A percentile compares a stretch with the other conserved stretches of the same genome.
Evolutionary conservation across 2,329 filamentous ascomycete genomes (phyloP).

Genomic region (Thermochaetoides dissita): DNA sequence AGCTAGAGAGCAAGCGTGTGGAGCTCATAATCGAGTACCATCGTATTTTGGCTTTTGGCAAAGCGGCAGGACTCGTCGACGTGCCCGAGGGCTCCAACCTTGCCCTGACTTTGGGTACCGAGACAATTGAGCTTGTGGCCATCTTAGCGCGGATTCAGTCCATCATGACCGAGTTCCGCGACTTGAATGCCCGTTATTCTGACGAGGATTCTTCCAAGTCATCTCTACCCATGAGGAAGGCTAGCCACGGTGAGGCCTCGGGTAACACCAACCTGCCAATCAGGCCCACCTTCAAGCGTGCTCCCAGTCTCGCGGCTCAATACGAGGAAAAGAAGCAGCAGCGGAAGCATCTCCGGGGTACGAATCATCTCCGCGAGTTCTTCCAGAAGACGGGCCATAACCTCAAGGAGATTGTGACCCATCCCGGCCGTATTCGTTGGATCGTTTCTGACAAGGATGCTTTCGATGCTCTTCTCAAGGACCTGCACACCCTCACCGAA

Average conservation of each 20-base stretch:
- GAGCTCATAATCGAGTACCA: slow-evolving; percentile 18
- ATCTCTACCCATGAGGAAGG: not conserved
- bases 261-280: slow-evolving; percentile 5
- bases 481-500: slow-evolving; percentile 15
- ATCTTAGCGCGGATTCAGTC: slow-evolving; percentile 15
- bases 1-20: slow-evolving; percentile 15
- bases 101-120: slow-evolving; percentile 10
- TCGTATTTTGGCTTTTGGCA: slow-evolving; percentile 16
- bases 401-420: slow-evolving; percentile 15
- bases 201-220: slow-evolving; percentile 9
- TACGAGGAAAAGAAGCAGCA: slow-evolving; percentile 14
- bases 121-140: slow-evolving; percentile 14
- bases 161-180: slow-evolving; percentile 15
- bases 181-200: slow-evolving; percentile 14
- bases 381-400: slow-evolving; percentile 10
- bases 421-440: slow-evolving; percentile 15
- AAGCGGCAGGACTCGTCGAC: slow-evolving; percentile 15
- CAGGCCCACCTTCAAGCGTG: slow-evolving; percentile 10
- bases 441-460: slow-evolving; percentile 14
- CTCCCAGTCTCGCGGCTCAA: slow-evolving; percentile 14
- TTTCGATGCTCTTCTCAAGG: slow-evolving; percentile 12
- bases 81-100: slow-evolving; percentile 12
- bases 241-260: not conserved
- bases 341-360: slow-evolving; percentile 7
- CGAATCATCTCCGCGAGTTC: slow-evolving; percentile 14